A percentile compares a stretch with the other conserved stretches of the same genome.
Conservation (phyloP, 495 filamentous ascomycete genomes). For the Aspergillus leporis region DNA sequence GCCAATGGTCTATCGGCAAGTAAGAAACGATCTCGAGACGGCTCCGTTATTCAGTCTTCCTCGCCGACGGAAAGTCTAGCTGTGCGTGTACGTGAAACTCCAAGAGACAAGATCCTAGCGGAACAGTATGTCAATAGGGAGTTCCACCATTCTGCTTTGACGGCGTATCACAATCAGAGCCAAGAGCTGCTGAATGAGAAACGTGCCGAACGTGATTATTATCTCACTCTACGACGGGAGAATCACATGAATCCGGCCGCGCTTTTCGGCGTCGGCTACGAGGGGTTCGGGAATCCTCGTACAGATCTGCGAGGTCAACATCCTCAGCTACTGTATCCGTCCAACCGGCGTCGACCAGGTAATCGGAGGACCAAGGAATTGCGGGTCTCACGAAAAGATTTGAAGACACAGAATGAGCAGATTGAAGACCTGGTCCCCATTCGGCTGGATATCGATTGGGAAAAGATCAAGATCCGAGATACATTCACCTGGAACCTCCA, state of each 20-base stretch:
- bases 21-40: slow-evolving; percentile 62
- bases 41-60: slow-evolving; percentile 44
- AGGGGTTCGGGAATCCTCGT: slow-evolving; percentile 81
- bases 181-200: slow-evolving; percentile 53
- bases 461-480: slow-evolving; percentile 92
- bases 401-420: slow-evolving; percentile 82
- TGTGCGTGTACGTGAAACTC: slow-evolving; percentile 40
- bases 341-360: slow-evolving; percentile 68
- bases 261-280: slow-evolving; percentile 79
- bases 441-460: slow-evolving; percentile 89
- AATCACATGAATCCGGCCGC: slow-evolving; percentile 57
- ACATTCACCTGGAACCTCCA: slow-evolving; percentile 99
- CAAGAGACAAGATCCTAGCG: slow-evolving; percentile 59
- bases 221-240: slow-evolving; percentile 48
- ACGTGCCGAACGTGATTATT: slow-evolving; percentile 54
- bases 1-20: slow-evolving; percentile 47
- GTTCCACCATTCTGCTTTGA: slow-evolving; percentile 60
- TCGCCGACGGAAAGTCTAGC: slow-evolving; percentile 29
- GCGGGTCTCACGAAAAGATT: slow-evolving; percentile 71
- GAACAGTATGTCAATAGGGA: slow-evolving; percentile 80
- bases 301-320: slow-evolving; percentile 63
- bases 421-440: slow-evolving; percentile 89
- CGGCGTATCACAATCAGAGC: slow-evolving; percentile 42
- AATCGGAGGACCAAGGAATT: slow-evolving; percentile 70
- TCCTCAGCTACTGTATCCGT: slow-evolving; percentile 72